Base-by-base conservation (phyloP, 2,329 filamentous ascomycete genomes). In the Phialophora tarda region DNA sequence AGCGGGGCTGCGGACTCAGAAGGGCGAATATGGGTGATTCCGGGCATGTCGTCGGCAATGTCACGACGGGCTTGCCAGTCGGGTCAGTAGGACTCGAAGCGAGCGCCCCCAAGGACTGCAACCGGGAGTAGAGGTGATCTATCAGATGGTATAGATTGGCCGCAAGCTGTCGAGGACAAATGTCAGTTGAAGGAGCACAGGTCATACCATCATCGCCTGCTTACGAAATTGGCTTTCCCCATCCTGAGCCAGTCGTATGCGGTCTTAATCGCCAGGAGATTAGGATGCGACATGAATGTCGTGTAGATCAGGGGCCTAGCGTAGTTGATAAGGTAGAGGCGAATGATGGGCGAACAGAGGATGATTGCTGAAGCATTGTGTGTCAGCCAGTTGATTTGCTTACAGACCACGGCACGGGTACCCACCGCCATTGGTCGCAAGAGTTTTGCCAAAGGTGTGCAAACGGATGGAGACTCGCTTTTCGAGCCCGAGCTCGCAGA, bases 291-390 rank as follows among this genome's bases (percentile, higher is more conserved):
- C 78, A 91, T 83, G 32, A 89, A 88, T 0, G 89, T 92, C 0
- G 89, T 91, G 75, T 91, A 93, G 62, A 92, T 91, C 50, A 92
- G 78, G 1, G 85, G 88, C n/a, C 89, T 85, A 0, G 90, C 89
- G 73, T 92, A 92, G 73, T 93, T 92, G 76, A 92, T 84, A 59
- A 92, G 80, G 69, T 91, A 92, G 1, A 85, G 78, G 26, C 88
- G 81, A 0, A 87, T 85, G 0, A 83, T 77, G 0, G 82, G 75
- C 1, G 86, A 86, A 73, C 88, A 91, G 0, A 92, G 80, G 1
- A 92, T 79, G 23, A 88, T 82, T 1, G 85, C 86, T 88, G 5
- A 54, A 7, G 48, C 76, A 75, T 75, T 8, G 14, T 26, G n/a
- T 23, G 51, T 38, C 59, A 57, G 57, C 51, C 14, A 23, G 26